Conservation (phyloP, 371 early-diverging fungal species). For the Mucor saturninus region DNA sequence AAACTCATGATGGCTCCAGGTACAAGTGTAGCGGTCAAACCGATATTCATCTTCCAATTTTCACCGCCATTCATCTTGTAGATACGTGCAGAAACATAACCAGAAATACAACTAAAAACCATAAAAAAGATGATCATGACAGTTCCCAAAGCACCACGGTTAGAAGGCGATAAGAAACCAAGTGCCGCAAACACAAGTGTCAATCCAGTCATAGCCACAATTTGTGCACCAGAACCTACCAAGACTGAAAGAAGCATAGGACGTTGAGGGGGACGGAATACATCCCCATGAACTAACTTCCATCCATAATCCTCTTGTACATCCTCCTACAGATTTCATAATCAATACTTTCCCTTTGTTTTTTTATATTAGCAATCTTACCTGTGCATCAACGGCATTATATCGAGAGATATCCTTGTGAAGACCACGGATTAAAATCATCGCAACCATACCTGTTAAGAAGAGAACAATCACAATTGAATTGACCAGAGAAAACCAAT, state of each 20-base stretch:
- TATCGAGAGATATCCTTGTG: conserved; percentile 86
- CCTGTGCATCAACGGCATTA: conserved; percentile 71
- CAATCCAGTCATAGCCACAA: conserved; percentile 84
- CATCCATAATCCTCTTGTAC: conserved; percentile 91
- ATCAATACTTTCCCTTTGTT: neutral
- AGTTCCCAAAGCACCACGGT: conserved; percentile 90
- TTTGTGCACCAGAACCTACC: conserved; percentile 90
- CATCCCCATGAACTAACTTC: conserved; percentile 94
- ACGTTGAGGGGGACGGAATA: conserved; percentile 86
- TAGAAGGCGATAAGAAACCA: conserved; percentile 95
- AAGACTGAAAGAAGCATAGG: conserved; percentile 84
- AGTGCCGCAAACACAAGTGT: conserved; percentile 91
- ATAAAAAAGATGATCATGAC: conserved; percentile 91
- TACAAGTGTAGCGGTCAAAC: conserved; percentile 84
- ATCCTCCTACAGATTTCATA: conserved; percentile 56
- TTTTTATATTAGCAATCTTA: neutral
- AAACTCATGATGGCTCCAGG: conserved; percentile 78
- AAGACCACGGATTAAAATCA: conserved; percentile 85
- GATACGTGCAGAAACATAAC: conserved; percentile 86
- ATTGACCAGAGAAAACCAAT: conserved; percentile 82
- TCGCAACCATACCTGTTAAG: conserved; percentile 87
- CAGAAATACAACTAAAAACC: conserved; percentile 84
- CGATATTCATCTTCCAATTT: conserved; percentile 81
- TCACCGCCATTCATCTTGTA: conserved; percentile 96
- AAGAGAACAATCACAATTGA: conserved; percentile 85